Evolutionary conservation across 257 asterid species (phyloP).

Genomic region (Henckelia pumila): DNA sequence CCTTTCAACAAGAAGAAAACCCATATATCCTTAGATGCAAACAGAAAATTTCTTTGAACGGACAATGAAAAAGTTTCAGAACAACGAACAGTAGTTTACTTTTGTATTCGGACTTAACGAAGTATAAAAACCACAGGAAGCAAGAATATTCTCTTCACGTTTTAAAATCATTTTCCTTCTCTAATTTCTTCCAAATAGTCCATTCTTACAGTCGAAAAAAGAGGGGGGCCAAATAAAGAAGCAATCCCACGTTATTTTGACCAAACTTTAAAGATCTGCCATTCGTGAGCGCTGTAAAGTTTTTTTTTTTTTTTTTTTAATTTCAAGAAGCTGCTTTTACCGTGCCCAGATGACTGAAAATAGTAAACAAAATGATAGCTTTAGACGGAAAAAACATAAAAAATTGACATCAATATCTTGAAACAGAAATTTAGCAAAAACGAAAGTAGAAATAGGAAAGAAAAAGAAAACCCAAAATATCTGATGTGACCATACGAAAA

Average conservation of each 20-base stretch:
- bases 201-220: not conserved
- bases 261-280: not conserved
- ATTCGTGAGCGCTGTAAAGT: not conserved
- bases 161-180: not conserved
- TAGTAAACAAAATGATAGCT: not conserved
- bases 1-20: not conserved
- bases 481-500: conserved; percentile 57
- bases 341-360: not conserved
- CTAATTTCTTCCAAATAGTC: not conserved
- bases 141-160: conserved; percentile 25
- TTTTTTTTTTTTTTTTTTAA: too few relatives aligned
- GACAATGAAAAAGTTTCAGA: conserved; percentile 5
- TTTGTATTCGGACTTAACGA: conserved; percentile 4
- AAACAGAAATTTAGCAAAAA: conserved; percentile 1
- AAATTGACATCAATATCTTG: conserved; percentile 19
- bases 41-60: not conserved
- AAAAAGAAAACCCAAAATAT: conserved; percentile 18
- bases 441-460: not conserved
- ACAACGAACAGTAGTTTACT: conserved; percentile 6
- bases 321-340: not conserved
- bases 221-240: too few relatives aligned
- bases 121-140: conserved; percentile 16
- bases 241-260: too few relatives aligned
- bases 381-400: conserved; percentile 15
- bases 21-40: conserved; percentile 9